Evolutionary conservation across 371 early-diverging fungal species (phyloP).

Genomic region (Mortierella sp.): DNA sequence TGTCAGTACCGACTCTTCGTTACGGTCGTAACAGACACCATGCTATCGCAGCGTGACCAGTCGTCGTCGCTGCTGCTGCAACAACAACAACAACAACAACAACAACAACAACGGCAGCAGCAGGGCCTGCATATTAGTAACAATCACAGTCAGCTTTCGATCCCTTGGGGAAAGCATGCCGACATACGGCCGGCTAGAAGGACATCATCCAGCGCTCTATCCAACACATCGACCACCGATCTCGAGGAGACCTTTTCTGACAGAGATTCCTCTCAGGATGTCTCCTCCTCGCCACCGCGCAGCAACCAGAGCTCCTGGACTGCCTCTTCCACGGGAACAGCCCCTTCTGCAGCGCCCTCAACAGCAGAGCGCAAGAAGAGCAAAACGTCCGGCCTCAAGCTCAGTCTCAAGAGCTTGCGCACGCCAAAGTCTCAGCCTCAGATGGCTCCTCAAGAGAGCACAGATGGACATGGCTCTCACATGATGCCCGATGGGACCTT

Average conservation of each 20-base stretch:
- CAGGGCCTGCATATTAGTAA: slow-evolving; percentile 6
- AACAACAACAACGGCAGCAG: slow-evolving; percentile 10
- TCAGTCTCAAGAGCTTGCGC: slow-evolving; percentile 40
- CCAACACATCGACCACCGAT: slow-evolving; percentile 48
- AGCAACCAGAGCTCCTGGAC: slow-evolving; percentile 36
- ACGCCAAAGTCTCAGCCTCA: slow-evolving; percentile 22
- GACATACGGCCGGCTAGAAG: slow-evolving; percentile 33
- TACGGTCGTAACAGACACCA: not conserved
- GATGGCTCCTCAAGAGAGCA: not conserved
- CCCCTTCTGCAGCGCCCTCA: not conserved
- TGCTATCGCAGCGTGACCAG: slow-evolving; percentile 1
- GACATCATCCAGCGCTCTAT: slow-evolving; percentile 38
- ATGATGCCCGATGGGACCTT: slow-evolving; percentile 13
- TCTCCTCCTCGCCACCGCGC: slow-evolving; percentile 25
- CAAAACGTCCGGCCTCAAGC: slow-evolving; percentile 22
- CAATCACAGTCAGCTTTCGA: slow-evolving; percentile 20
- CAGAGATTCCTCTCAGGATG: slow-evolving; percentile 29
- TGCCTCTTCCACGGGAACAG: slow-evolving; percentile 18
- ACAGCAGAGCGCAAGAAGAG: slow-evolving; percentile 10
- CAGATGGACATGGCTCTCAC: slow-evolving; percentile 3
- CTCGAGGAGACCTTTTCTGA: slow-evolving; percentile 39
- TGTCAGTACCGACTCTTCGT: not conserved
- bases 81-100: slow-evolving; percentile 11
- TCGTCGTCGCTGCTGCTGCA: not conserved
- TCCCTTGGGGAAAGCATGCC: slow-evolving; percentile 32